phyloP scores from a whole-genome alignment of 139 green algal species.

The Yamagishiella unicocca region DNA sequence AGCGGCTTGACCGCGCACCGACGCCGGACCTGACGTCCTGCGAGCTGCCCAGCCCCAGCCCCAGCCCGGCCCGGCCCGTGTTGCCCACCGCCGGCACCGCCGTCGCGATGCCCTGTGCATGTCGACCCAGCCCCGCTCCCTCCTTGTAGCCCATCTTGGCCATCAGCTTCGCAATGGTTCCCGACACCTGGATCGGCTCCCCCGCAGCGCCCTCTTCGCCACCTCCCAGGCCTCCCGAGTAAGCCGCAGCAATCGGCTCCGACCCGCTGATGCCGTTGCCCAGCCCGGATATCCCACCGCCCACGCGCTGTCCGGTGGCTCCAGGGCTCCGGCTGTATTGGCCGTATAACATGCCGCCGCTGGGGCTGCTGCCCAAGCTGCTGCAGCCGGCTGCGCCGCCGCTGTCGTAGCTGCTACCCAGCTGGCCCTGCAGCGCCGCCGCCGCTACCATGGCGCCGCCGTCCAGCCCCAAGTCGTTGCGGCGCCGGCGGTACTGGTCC shows the following conservation, averaged over 20 bases:
- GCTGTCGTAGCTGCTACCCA: neutral
- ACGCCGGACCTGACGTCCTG: neutral
- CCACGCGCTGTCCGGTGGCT: neutral
- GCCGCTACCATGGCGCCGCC: neutral
- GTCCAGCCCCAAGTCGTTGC: conserved; percentile 20
- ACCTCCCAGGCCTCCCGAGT: neutral
- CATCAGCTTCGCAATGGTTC: conserved; percentile 42
- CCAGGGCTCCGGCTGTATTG: neutral
- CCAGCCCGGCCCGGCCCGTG: conserved; percentile 14
- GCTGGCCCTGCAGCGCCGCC: neutral
- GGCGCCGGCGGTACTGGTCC: conserved; percentile 42
- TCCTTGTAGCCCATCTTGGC: conserved; percentile 52
- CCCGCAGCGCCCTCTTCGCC: neutral
- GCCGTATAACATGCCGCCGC: too few relatives aligned
- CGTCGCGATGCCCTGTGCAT: conserved; percentile 43
- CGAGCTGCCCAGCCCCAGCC: neutral
- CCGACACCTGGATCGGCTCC: conserved; percentile 30
- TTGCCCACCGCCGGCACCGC: conserved; percentile 28
- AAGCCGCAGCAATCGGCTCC: neutral
- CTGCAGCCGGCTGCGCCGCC: neutral
- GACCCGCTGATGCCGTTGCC: neutral
- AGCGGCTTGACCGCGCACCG: neutral
- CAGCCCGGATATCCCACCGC: neutral
- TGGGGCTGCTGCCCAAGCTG: neutral
- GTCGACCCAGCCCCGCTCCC: conserved; percentile 51